Base-by-base conservation (phyloP, 1,284 basidiomycete species). In the Tilletia horrida region DNA sequence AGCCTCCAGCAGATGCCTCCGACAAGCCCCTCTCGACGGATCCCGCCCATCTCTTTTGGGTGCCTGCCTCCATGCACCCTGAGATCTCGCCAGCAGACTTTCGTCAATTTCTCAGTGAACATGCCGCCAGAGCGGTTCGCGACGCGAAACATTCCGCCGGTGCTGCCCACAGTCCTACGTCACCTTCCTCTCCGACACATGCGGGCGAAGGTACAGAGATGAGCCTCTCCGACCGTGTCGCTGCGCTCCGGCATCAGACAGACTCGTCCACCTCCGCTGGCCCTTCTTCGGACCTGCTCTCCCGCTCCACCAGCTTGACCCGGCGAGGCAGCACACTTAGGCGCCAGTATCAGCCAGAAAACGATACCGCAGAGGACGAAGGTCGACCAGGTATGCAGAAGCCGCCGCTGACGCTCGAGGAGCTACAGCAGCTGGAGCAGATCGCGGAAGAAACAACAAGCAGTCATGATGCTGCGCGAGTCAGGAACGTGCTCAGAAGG, bases 21-120 rank as follows among this genome's bases (percentile, higher is more conserved):
- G 55, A 59, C 25, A 31, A 40, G 29, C 55, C 55, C 4, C 14
- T 35, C 42, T 74, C 77, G 35, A 69, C 71, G 42, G 76, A 77
- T 57, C 76, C 78, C 6, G 69, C 69, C 25, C 73, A 92, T 83
- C 88, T 97, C 69, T 97, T 97, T 85, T 98, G 95, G 95, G 92
- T 98, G 18, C 95, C 95, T 47, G 95, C 95, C 16, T 88, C 90
- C 66, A 85, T 97, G 25, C 95, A 98, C 81, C 96, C 95, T 23
- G 95, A 98, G 84, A 91, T 98, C 79, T 95, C 94, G 0, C 96
- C 96, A 11, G 89, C 89, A 64, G 93, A 97, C 83, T 98, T 98
- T 83, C 89, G 92, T 68, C 89, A 89, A 31, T 97, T 97, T 80
- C 88, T 98, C 74, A 91, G 94, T 82, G 91, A 96, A 76, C 95